phyloP scores from a whole-genome alignment of 106 monocot species.

The Agapanthus africanus region DNA sequence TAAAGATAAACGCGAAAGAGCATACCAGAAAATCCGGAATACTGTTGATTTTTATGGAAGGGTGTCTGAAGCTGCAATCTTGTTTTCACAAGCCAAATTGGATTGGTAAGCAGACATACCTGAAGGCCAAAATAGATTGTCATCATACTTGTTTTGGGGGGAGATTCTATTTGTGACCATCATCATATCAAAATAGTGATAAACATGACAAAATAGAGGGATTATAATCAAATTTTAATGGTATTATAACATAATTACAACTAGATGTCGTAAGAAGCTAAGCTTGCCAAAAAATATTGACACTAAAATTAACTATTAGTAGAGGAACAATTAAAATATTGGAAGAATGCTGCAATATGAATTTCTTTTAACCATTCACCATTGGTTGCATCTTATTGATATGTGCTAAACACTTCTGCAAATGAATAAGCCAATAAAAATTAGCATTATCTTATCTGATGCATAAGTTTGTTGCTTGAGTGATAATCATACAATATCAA shows the following conservation, averaged over 20 bases:
- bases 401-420: too few relatives aligned
- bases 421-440: too few relatives aligned
- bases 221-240: neutral
- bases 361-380: too few relatives aligned
- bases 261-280: neutral
- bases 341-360: neutral
- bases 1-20: slow-evolving; percentile 9
- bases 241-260: neutral
- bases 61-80: slow-evolving; percentile 90
- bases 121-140: slow-evolving; percentile 17
- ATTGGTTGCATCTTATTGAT: too few relatives aligned
- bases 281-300: neutral
- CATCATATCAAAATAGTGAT: neutral
- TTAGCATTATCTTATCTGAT: too few relatives aligned
- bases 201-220: neutral
- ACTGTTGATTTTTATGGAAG: slow-evolving; percentile 35
- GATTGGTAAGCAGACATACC: slow-evolving; percentile 91
- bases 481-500: too few relatives aligned
- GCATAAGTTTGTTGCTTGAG: too few relatives aligned
- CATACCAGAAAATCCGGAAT: slow-evolving; percentile 78
- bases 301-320: neutral
- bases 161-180: neutral
- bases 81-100: slow-evolving; percentile 97
- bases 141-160: neutral
- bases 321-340: neutral